These are phyloP conservation scores for Trametes gibbosa DNA, from an alignment of 768 basidiomycete species.

Conservation along the genomic window DNA sequence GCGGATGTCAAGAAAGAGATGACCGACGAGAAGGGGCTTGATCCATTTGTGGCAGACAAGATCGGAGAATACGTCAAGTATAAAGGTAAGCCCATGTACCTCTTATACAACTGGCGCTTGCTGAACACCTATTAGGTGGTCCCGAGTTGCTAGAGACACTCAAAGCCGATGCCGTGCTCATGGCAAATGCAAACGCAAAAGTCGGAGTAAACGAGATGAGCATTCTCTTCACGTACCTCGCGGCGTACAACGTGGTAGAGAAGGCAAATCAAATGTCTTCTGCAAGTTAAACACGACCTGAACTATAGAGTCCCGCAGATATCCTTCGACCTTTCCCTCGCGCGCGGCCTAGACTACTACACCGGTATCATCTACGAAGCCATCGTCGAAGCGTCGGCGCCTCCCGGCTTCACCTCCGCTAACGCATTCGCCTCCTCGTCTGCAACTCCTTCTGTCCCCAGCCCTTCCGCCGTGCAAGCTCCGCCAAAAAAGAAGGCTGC, in stretches of 20 bases:
- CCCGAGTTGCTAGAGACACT: constrained; percentile 72
- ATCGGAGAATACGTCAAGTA: constrained; percentile 97
- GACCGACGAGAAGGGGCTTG: constrained; percentile 92
- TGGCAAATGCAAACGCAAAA: constrained; percentile 70
- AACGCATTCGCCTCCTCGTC: constrained; percentile 45
- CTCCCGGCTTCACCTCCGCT: constrained; percentile 69
- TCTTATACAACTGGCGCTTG: background rate
- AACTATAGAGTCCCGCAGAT: constrained; percentile 45
- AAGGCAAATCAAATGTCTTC: constrained; percentile 44
- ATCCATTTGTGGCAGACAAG: constrained; percentile 76
- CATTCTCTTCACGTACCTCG: constrained; percentile 76
- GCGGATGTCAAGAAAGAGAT: constrained; percentile 91
- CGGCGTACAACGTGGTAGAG: constrained; percentile 74
- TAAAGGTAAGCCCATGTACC: constrained; percentile 59
- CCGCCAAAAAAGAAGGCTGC: constrained; percentile 39
- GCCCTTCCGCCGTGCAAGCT: constrained; percentile 29
- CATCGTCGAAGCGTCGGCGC: constrained; percentile 88
- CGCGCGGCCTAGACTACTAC: constrained; percentile 98
- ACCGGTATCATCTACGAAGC: constrained; percentile 99
- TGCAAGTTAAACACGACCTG: background rate
- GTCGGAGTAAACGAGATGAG: constrained; percentile 86
- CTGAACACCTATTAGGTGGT: constrained; percentile 53
- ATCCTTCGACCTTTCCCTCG: constrained; percentile 94
- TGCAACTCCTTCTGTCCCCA: constrained; percentile 22
- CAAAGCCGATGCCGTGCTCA: constrained; percentile 58